Base-by-base conservation (phyloP, 352 stramenopile species). In the Phytophthora hybrid region DNA sequence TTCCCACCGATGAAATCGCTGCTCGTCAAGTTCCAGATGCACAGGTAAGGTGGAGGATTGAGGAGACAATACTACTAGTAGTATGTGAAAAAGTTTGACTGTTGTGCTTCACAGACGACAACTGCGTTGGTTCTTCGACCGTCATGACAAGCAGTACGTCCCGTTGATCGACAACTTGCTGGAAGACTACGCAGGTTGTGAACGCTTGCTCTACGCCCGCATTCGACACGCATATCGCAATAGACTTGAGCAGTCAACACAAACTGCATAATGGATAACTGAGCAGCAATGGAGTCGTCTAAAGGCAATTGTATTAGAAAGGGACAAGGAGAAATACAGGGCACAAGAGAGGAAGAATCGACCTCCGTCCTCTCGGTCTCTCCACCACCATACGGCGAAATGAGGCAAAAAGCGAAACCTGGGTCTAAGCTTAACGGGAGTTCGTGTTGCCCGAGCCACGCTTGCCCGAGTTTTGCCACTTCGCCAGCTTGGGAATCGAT, bases 391-490 rank as follows among this genome's bases (percentile, higher is more conserved):
- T 21, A 57, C 57, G 41, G 51, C 55, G 68, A 61, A 66, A 74
- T 64, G 51, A 69, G 23, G 53, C 65, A 63, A 57, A 32, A 61
- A 71, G 41, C 49, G 55, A 46, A 54, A 75, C 19, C 57, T 65
- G 64, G 23, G 52, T 66, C 62, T 57, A 73, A 47, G 63, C 72
- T 82, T 95, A 97, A 92, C 91, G 89, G 66, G 85, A 95, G 55
- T 83, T 62, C 67, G 84, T 92, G 52, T 67, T 88, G 79, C 91
- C 91, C 62, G 87, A 85, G 76, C 86, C 84, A 78, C 88, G 88
- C 84, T 97, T 97, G 86, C 91, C 91, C 68, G 89, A 89, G 79
- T 95, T 95, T 73, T 94, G 88, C 89, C 90, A 96, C 79, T 95
- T 95, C 75, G 89, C 88, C 29, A 97, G 80, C 80, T 97, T 97